Evolutionary conservation across 345 rosid genomes (phyloP).

Genomic region (Erodium maritimum): DNA sequence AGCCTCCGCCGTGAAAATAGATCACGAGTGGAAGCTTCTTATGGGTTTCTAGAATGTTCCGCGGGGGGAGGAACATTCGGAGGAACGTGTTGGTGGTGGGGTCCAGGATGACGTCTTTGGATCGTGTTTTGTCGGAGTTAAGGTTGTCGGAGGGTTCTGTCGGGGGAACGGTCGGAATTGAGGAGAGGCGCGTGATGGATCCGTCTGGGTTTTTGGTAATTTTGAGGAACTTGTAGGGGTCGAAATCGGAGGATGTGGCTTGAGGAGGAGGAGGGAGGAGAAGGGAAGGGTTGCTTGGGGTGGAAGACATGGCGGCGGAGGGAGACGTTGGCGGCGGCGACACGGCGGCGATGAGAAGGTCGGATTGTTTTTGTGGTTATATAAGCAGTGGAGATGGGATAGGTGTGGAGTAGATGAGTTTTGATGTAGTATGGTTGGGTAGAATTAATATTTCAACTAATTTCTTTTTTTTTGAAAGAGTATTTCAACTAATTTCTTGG

Average conservation of each 20-base stretch:
- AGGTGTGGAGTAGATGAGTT: too few species aligned
- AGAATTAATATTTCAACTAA: too few species aligned
- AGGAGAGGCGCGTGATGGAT: constrained; percentile 33
- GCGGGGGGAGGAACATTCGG: constrained; percentile 41
- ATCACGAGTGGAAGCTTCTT: constrained; percentile 37
- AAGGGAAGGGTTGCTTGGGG: too few species aligned
- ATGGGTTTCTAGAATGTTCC: constrained; percentile 22
- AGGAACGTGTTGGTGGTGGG: constrained; percentile 33
- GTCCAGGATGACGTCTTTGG: constrained; percentile 44
- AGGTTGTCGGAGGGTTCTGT: constrained; percentile 3
- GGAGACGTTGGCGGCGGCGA: too few species aligned
- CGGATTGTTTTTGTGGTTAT: too few species aligned
- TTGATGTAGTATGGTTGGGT: too few species aligned
- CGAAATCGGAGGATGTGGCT: constrained; percentile 5
- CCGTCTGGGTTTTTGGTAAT: constrained; percentile 46
- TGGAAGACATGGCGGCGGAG: too few species aligned
- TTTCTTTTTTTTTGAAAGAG: too few species aligned
- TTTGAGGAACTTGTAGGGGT: constrained; percentile 38
- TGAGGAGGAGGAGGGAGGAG: background rate
- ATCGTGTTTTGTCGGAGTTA: constrained; percentile 15
- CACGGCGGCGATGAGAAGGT: too few species aligned
- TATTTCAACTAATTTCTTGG: too few species aligned
- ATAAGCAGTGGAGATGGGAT: too few species aligned
- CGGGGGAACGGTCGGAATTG: constrained; percentile 23
- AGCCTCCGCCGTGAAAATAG: constrained; percentile 62